Conservation (phyloP, 1,284 basidiomycete genomes). For the Ustilago esculenta region DNA sequence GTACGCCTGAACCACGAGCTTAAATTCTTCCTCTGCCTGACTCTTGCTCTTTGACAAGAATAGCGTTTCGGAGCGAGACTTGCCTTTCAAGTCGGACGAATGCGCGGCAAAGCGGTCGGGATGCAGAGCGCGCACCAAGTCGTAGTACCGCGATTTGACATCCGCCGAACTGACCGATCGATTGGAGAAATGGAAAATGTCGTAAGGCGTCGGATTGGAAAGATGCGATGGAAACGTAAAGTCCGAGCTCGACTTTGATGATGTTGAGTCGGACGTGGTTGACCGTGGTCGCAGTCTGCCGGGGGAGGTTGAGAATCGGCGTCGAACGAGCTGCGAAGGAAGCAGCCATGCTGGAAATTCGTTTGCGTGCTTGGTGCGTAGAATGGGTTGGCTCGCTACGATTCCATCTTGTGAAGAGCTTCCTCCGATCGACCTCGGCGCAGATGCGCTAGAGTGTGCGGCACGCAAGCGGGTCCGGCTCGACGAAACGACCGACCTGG, state of each 20-base stretch:
- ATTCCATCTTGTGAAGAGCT: too few species aligned
- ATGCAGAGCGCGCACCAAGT: constrained; percentile 57
- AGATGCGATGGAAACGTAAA: constrained; percentile 20
- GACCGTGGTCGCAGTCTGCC: background rate
- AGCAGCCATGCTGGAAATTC: constrained; percentile 5
- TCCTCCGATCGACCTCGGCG: too few species aligned
- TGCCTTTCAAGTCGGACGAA: too few species aligned
- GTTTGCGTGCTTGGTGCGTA: background rate
- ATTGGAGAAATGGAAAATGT: constrained; percentile 59
- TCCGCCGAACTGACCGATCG: constrained; percentile 26
- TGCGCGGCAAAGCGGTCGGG: constrained; percentile 45
- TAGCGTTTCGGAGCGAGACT: too few species aligned
- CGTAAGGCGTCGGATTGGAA: constrained; percentile 53
- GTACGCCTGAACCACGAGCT: constrained; percentile 50
- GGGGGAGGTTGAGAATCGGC: background rate
- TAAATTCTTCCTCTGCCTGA: constrained; percentile 47
- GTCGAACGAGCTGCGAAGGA: background rate
- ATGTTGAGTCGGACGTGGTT: too few species aligned
- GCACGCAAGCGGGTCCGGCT: too few species aligned
- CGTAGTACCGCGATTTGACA: constrained; percentile 63
- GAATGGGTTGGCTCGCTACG: too few species aligned
- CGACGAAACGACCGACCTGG: too few species aligned
- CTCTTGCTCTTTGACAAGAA: background rate
- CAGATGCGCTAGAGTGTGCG: too few species aligned
- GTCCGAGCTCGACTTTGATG: too few species aligned